Evolutionary conservation across 176 grass and related monocot genomes (phyloP), one percentile per base, ranked within the genome.

Genomic region (Zizania latifolia): DNA sequence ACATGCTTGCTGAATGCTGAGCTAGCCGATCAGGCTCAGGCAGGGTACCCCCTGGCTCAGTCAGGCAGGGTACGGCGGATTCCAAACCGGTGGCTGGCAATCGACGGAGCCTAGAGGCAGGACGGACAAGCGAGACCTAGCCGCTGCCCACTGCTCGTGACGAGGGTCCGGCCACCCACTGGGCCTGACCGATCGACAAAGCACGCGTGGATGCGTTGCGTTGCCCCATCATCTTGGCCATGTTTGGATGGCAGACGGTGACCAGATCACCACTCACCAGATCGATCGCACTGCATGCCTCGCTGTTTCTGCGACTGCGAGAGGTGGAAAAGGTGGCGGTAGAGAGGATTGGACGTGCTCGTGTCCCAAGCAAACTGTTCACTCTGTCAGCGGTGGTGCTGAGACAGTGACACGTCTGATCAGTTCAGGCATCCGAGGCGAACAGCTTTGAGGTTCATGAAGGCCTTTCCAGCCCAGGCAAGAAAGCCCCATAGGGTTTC

Each of bases 221-320:
- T 35, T n/a, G n/a, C 7, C 17, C 37, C 10, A 10, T 30, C 5
- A 23, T 3, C 13, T 44, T 44, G 11, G 19, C 19, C 11, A 29
- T 12, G n/a, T 27, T 11, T 22, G 4, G 58, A 12, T 24, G 55
- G 55, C 28, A 76, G n/a, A n/a, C n/a, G n/a, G n/a, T n/a, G n/a
- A n/a, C n/a, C n/a, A n/a, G n/a, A n/a, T n/a, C n/a, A n/a, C n/a
- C n/a, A n/a, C n/a, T n/a, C n/a, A n/a, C n/a, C n/a, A n/a, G 39
- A 76, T 76, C 58, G 73, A 76, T 76, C 58, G 58, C 58, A 76
- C 58, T 62, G 0, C 35, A 50, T 2, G 4, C 15, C 43, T 17
- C 3, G 14, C 15, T 26, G 17, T 26, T 54, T 46, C 15, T n/a
- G 19, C 21, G 46, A 6, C 46, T 51, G 17, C 1, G 46, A 50